phyloP scores from a whole-genome alignment of 306 rosid genomes.

The Inga oerstediana region DNA sequence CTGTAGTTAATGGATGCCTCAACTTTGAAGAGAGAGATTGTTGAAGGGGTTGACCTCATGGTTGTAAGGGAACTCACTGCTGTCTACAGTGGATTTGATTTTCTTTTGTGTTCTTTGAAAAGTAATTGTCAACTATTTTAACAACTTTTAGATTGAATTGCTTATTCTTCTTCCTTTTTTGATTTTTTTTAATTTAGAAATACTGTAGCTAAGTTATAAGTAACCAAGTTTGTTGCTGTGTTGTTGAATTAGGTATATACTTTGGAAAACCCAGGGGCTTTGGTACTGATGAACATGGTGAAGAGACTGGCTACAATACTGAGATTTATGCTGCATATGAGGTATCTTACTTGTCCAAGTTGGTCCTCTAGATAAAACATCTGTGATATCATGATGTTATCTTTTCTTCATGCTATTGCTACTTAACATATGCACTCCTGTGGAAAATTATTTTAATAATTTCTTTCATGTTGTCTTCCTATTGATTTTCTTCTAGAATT shows the following conservation, averaged over 20 bases:
- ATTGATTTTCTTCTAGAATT: neutral
- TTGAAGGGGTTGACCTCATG: constrained; percentile 91
- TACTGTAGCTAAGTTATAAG: neutral
- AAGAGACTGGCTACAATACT: constrained; percentile 84
- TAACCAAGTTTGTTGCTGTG: constrained; percentile 11
- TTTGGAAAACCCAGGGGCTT: constrained; percentile 93
- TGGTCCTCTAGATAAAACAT: constrained; percentile 16
- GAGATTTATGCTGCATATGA: constrained; percentile 76
- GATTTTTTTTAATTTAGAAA: neutral
- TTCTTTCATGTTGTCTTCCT: neutral
- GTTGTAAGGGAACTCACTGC: constrained; percentile 91
- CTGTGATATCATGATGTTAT: neutral
- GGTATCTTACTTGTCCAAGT: constrained; percentile 46
- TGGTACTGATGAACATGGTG: constrained; percentile 67
- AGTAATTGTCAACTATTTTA: neutral
- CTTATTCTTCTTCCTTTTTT: neutral
- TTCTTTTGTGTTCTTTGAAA: neutral
- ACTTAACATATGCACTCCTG: neutral
- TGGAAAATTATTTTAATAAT: neutral
- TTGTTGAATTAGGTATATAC: constrained; percentile 68
- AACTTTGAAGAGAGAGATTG: constrained; percentile 82
- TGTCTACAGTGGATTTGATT: neutral
- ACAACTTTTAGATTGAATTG: neutral
- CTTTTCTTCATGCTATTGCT: neutral
- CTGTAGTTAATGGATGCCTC: constrained; percentile 86